phyloP scores from a whole-genome alignment of 2,329 filamentous ascomycete species.

The Claviceps digitariae region DNA sequence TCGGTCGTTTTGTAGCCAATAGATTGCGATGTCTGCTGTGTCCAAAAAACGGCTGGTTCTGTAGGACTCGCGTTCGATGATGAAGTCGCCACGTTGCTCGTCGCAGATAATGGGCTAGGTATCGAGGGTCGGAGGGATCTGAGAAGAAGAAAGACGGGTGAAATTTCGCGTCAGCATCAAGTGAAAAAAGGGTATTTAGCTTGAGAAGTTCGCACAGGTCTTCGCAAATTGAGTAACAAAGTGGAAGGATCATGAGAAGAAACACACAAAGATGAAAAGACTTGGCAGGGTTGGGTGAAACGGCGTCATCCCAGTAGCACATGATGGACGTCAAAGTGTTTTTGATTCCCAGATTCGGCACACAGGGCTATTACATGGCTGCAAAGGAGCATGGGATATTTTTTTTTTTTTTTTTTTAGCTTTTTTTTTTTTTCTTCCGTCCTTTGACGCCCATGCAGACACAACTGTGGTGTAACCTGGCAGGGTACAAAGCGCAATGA shows the following conservation, averaged over 20 bases:
- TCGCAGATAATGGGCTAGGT: slow-evolving; percentile 36
- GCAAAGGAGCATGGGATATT: background rate
- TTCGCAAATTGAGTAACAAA: background rate
- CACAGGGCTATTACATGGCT: background rate
- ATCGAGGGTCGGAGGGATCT: slow-evolving; percentile 35
- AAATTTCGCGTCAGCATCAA: background rate
- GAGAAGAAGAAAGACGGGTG: background rate
- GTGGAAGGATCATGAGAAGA: background rate
- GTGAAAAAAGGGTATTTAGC: background rate
- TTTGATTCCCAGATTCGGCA: background rate
- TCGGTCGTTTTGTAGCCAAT: slow-evolving; percentile 7
- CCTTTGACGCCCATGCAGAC: background rate
- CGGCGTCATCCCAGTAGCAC: background rate
- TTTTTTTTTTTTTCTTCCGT: background rate
- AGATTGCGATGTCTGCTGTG: slow-evolving; percentile 13
- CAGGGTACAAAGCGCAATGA: background rate
- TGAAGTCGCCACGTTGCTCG: slow-evolving; percentile 27
- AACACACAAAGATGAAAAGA: background rate
- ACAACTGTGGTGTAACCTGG: background rate
- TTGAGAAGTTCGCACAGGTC: background rate
- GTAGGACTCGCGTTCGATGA: slow-evolving; percentile 28
- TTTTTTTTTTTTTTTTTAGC: background rate
- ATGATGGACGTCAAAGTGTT: background rate
- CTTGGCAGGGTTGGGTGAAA: background rate
- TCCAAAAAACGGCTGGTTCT: slow-evolving; percentile 10